Conservation (phyloP, 1,139 yeast genomes). For the Scheffersomyces cryptocercus region DNA sequence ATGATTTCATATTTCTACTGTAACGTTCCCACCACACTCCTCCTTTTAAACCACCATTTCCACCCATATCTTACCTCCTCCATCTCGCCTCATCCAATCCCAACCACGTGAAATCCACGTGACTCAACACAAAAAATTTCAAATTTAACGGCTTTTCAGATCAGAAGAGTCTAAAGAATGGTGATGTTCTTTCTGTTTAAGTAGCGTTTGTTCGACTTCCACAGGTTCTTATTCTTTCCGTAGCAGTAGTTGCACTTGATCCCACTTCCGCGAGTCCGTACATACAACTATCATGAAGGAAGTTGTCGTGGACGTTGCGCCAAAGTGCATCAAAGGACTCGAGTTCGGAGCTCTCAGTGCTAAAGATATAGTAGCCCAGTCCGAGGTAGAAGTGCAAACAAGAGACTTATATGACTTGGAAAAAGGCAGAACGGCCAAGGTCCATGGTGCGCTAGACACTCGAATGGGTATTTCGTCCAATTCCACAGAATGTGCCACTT, state of each 20-base stretch:
- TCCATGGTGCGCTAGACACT: constrained; percentile 86
- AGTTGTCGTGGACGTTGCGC: constrained; percentile 78
- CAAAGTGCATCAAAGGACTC: constrained; percentile 86
- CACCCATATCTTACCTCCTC: too few species aligned
- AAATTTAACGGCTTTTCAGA: too few species aligned
- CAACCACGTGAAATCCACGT: too few species aligned
- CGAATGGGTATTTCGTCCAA: constrained; percentile 94
- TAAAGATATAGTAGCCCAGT: constrained; percentile 86
- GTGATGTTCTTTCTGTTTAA: too few species aligned
- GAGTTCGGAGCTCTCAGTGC: constrained; percentile 93
- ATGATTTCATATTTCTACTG: too few species aligned
- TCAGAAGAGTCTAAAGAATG: too few species aligned
- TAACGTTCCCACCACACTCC: too few species aligned
- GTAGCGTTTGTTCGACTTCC: too few species aligned
- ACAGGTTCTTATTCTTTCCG: not conserved
- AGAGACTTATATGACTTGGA: constrained; percentile 89
- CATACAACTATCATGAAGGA: constrained; percentile 55
- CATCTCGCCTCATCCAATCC: too few species aligned
- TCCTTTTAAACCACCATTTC: too few species aligned
- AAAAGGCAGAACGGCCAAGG: constrained; percentile 81
- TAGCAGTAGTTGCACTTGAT: constrained; percentile 1
- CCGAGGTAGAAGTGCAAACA: constrained; percentile 91
- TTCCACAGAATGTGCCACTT: constrained; percentile 79
- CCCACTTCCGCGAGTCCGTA: too few species aligned
- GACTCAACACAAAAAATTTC: too few species aligned